Base-by-base conservation (phyloP, 345 rosid genomes). In the Eucalyptus curtisii region DNA sequence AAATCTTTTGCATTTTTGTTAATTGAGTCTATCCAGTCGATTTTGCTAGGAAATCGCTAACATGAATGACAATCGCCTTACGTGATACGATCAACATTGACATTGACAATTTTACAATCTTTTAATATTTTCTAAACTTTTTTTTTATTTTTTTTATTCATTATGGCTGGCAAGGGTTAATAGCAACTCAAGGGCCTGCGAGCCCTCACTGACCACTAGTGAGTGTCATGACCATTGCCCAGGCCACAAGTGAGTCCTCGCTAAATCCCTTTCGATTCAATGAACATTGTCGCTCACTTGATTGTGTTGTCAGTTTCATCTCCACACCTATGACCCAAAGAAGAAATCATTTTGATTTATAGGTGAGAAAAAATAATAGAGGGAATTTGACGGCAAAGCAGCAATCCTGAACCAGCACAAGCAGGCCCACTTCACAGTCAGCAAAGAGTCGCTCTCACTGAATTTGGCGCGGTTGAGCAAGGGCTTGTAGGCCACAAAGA, bases 21-120 rank as follows among this genome's bases (percentile, higher is more conserved):
- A 55, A 4, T 24, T 55, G 27, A 55, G 6, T 22, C 30, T 24
- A 55, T 22, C 12, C 0, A 55, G 0, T 24, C 6, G 3, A 55
- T 55, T 55, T 55, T 55, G 3, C 2, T 0, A 10, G 0, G 13
- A 55, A 55, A 55, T 55, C 61, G 30, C 30, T 55, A 55, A 55
- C 61, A 55, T 55, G 6, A 24, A 55, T 10, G 3, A 22, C 13
- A 55, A 8, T 0, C 6, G 3, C 0, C 1, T 24, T 55, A 24
- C 1, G 0, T 24, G 30, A 55, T 55, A 55, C 1, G 6, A 55
- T 55, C 61, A 55, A 55, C 1, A 24, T 6, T 10, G 1, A 2
- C 61, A 24, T 55, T 9, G 30, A 24, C 6, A 55, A 55, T 55
- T 24, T 55, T 55, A 55, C 1, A 55, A 8, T 55, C 27, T 55